Evolutionary conservation across 1,139 yeast genomes (phyloP).

Genomic region (Pichia sp.): DNA sequence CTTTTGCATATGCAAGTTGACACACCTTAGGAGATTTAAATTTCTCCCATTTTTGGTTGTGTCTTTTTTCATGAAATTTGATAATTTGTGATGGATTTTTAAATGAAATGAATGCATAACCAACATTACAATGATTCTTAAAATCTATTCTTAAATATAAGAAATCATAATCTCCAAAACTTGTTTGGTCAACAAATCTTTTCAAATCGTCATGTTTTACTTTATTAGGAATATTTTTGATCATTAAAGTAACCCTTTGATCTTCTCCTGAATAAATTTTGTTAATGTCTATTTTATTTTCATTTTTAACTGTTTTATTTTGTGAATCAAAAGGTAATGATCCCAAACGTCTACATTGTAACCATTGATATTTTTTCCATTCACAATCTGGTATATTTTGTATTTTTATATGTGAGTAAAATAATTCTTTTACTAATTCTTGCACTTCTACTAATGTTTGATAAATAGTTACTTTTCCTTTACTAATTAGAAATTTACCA

Average conservation of each 20-base stretch:
- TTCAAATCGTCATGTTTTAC: slow-evolving; percentile 40
- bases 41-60: slow-evolving; percentile 42
- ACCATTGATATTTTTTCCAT: slow-evolving; percentile 21
- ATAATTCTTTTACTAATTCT: slow-evolving; percentile 10
- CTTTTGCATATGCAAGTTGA: slow-evolving; percentile 44
- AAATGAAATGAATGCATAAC: slow-evolving; percentile 48
- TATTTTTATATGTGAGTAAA: too few species aligned
- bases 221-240: slow-evolving; percentile 47
- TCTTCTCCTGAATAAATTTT: slow-evolving; percentile 37
- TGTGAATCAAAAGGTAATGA: slow-evolving; percentile 18
- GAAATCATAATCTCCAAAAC: slow-evolving; percentile 46
- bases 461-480: slow-evolving; percentile 9
- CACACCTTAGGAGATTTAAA: slow-evolving; percentile 45
- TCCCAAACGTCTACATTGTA: slow-evolving; percentile 23
- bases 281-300: slow-evolving; percentile 30
- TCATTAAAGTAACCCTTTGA: slow-evolving; percentile 43
- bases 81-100: slow-evolving; percentile 38
- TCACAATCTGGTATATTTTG: slow-evolving; percentile 11
- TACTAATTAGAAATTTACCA: slow-evolving; percentile 4
- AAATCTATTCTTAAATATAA: slow-evolving; percentile 48
- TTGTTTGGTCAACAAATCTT: slow-evolving; percentile 41
- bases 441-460: slow-evolving; percentile 20
- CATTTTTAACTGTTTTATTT: slow-evolving; percentile 14
- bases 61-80: slow-evolving; percentile 38
- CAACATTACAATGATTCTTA: slow-evolving; percentile 45